Conservation (phyloP, 148 eudicot species). For the Camellia granthamiana region DNA sequence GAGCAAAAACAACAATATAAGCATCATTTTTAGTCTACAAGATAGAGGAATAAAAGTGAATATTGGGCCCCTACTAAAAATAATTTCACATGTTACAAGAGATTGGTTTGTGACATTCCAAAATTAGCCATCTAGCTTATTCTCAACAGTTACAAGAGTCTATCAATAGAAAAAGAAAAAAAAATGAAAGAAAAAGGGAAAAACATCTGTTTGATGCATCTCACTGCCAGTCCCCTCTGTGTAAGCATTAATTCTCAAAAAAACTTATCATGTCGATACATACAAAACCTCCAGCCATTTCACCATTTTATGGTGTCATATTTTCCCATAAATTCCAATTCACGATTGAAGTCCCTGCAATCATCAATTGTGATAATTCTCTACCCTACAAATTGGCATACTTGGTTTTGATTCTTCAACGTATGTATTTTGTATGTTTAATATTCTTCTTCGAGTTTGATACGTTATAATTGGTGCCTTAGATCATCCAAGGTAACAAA, state of each 20-base stretch:
- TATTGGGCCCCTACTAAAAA: background rate
- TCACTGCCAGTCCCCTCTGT: background rate
- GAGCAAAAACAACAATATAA: background rate
- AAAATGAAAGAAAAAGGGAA: background rate
- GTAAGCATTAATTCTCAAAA: background rate
- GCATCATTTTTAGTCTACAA: background rate
- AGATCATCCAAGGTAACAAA: background rate
- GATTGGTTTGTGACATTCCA: background rate
- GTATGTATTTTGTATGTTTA: background rate
- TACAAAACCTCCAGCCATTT: conserved; percentile 1
- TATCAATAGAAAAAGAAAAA: background rate
- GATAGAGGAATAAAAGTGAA: background rate
- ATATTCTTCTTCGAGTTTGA: background rate
- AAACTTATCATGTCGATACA: background rate
- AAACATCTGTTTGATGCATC: background rate
- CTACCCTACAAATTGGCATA: background rate
- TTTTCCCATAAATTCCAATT: background rate
- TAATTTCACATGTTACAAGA: background rate
- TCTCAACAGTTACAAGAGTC: background rate
- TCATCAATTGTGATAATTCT: background rate
- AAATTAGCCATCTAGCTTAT: background rate
- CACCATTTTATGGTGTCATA: background rate
- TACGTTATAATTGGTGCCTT: background rate
- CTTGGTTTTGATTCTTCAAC: conserved; percentile 2
- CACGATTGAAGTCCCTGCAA: background rate